These are phyloP conservation scores for Tulasnella sp. DNA, from an alignment of 768 basidiomycete genomes.

Conservation along the genomic window DNA sequence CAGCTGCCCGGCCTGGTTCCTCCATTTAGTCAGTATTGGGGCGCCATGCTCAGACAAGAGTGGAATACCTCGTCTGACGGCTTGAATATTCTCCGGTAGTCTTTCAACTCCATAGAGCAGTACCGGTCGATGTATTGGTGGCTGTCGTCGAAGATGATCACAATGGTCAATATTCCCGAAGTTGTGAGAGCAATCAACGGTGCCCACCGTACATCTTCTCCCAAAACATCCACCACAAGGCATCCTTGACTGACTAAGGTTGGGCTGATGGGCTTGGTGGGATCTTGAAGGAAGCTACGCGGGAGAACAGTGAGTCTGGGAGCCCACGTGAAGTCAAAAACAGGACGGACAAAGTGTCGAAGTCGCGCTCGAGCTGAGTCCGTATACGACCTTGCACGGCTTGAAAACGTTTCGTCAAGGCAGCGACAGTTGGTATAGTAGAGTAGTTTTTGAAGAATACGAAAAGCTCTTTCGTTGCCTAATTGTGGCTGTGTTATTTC, in stretches of 20 bases:
- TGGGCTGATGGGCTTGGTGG: slow-evolving; percentile 57
- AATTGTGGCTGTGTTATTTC: slow-evolving; percentile 15
- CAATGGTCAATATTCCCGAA: background rate
- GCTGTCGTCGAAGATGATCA: slow-evolving; percentile 34
- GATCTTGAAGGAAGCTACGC: slow-evolving; percentile 76
- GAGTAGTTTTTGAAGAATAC: slow-evolving; percentile 74
- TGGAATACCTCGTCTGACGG: slow-evolving; percentile 70
- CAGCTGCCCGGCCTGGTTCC: slow-evolving; percentile 71
- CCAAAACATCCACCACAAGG: slow-evolving; percentile 83
- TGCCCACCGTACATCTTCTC: slow-evolving; percentile 66
- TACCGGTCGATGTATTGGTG: slow-evolving; percentile 81
- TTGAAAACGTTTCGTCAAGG: slow-evolving; percentile 74
- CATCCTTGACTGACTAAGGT: slow-evolving; percentile 76
- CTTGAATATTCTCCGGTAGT: slow-evolving; percentile 94
- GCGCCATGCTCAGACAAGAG: background rate
- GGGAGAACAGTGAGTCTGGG: background rate
- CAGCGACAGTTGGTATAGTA: slow-evolving; percentile 69
- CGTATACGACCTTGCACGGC: slow-evolving; percentile 81
- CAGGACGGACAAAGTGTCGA: slow-evolving; percentile 82
- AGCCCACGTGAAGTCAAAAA: background rate
- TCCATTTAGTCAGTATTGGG: background rate
- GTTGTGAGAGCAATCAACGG: background rate
- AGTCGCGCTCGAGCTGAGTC: slow-evolving; percentile 78
- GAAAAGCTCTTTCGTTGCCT: slow-evolving; percentile 88
- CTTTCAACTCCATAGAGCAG: slow-evolving; percentile 83